Evolutionary conservation across 129 eudicot species (phyloP), one percentile per base, ranked within the genome.

Genomic region (Erigeron canadensis): DNA sequence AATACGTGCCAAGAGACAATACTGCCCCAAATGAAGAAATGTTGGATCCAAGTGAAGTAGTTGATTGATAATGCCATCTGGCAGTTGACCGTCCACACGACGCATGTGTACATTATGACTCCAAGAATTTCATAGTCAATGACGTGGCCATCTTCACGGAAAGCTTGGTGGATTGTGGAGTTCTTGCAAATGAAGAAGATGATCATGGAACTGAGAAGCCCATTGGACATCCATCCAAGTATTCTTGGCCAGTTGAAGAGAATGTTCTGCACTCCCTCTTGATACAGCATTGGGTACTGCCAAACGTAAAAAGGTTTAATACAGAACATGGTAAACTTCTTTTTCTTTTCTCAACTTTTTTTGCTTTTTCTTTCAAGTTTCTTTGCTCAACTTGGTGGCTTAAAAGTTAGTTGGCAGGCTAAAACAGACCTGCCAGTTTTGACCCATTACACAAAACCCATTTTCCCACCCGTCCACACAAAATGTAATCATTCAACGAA

Each of bases 11-110:
- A 95, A 43, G 81, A 79, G 63, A 74, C 81, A 58, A 90, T 84
- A 63, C 97, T 95, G 2, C 99, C 99, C 99, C 99, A 95, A 16
- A 95, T 88, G 87, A 90, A 81, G 70, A 95, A 72, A 68, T 95
- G 99, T 28, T 95, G 99, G 43, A 95, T 88, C 97, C 97, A 95
- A 5, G 99, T 88, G 87, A 95, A 90, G 89, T 90, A 95, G 87
- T 86, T 95, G 57, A 90, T 84, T 48, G 96, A 88, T n/a, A 90
- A 66, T 0, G 96, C 99, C 96, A 95, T 88, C 70, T 95, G 99
- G 89, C 89, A 88, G 70, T 90, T 95, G 71, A 95, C 99, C 3
- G 91, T 78, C 97, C 99, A 95, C 6, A 95, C 88, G 0, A 90
- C 95, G n/a, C 96, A 88, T 1, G 94, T 81, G 70, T 95, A 95